Evolutionary conservation across 1,139 yeast genomes (phyloP).

Genomic region (Suhomyces ambrosiae): DNA sequence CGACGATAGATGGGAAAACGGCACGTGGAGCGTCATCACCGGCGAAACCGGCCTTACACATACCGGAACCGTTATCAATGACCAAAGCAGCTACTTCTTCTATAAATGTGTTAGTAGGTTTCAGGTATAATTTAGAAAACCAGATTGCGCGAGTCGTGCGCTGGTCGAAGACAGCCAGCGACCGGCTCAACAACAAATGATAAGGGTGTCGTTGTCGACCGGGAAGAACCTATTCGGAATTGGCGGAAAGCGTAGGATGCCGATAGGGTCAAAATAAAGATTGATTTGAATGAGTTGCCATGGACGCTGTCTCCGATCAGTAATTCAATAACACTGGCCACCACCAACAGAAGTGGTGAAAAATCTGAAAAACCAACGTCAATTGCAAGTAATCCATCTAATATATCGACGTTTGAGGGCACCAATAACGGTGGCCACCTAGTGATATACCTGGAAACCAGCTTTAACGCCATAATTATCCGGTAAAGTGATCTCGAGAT

Average conservation of each 20-base stretch:
- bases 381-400: slow-evolving; percentile 8
- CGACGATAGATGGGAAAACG: slow-evolving; percentile 99
- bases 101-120: slow-evolving; percentile 29
- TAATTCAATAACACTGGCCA: neutral
- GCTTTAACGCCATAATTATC: too few species aligned
- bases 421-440: too few species aligned
- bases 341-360: slow-evolving; percentile 4
- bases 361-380: slow-evolving; percentile 9
- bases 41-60: slow-evolving; percentile 99
- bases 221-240: slow-evolving; percentile 2
- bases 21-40: slow-evolving; percentile 99
- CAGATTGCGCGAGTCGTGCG: neutral
- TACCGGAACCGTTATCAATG: slow-evolving; percentile 99
- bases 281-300: neutral
- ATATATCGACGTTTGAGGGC: neutral
- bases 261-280: neutral
- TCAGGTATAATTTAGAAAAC: neutral
- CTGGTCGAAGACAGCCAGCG: slow-evolving; percentile 8
- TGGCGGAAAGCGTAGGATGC: slow-evolving; percentile 3
- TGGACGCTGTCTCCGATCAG: neutral
- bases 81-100: slow-evolving; percentile 73
- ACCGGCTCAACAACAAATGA: slow-evolving; percentile 13
- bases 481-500: neutral
- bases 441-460: too few species aligned
- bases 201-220: slow-evolving; percentile 4